These are phyloP conservation scores for Plantago lanceolata DNA, from an alignment of 305 asterid species.

Conservation along the genomic window DNA sequence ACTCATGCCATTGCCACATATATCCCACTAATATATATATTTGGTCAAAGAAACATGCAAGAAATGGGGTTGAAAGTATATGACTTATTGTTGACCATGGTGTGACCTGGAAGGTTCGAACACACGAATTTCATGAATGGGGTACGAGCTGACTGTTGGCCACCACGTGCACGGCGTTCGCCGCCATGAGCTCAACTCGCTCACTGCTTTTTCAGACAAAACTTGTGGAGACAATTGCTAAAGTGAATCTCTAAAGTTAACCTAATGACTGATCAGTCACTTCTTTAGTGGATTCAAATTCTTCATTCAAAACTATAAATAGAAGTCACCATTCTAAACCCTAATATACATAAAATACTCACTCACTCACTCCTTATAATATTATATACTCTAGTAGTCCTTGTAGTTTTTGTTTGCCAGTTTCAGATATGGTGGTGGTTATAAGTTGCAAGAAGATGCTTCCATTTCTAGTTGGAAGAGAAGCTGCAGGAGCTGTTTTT, in stretches of 20 bases:
- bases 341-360: neutral
- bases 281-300: neutral
- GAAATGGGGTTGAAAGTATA: constrained; percentile 5
- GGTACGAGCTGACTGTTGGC: neutral
- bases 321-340: neutral
- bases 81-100: constrained; percentile 8
- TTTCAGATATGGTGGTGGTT: constrained; percentile 9
- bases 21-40: too few relatives aligned
- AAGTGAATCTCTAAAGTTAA: neutral
- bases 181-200: constrained; percentile 14
- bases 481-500: neutral
- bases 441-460: neutral
- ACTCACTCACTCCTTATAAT: neutral
- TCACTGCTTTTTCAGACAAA: neutral
- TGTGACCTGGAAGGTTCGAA: constrained; percentile 13
- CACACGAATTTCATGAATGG: constrained; percentile 9
- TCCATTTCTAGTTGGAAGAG: neutral
- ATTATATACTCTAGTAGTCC: neutral
- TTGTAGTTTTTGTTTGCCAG: neutral
- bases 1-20: too few relatives aligned
- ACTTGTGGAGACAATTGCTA: neutral
- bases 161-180: constrained; percentile 10
- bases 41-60: too few relatives aligned
- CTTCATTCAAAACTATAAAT: constrained; percentile 11
- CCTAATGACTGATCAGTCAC: neutral